A percentile compares a stretch with the other conserved stretches of the same genome.
Conservation (phyloP, 1,284 basidiomycete genomes). For the Singerocomus rubriflavus region DNA sequence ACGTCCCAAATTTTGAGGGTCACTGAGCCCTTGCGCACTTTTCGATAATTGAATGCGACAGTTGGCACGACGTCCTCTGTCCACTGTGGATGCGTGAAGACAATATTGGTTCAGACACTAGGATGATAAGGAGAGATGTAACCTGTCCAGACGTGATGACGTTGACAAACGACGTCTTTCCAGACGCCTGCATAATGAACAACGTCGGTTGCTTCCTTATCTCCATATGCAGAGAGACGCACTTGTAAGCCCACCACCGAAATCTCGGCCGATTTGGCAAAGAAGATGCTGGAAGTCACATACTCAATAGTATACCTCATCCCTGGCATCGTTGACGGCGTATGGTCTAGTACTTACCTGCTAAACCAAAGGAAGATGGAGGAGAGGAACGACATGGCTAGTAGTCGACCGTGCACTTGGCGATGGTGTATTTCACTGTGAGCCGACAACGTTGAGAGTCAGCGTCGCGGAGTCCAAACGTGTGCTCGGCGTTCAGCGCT, state of each 20-base stretch:
- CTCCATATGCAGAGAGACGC: slow-evolving; percentile 3
- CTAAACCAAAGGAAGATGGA: slow-evolving; percentile 68
- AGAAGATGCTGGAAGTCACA: slow-evolving; percentile 59
- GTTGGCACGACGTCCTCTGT: slow-evolving; percentile 94
- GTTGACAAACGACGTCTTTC: slow-evolving; percentile 93
- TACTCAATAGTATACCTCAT: background rate
- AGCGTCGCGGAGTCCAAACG: slow-evolving; percentile 17
- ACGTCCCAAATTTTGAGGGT: slow-evolving; percentile 96
- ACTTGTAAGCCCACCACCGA: slow-evolving; percentile 93
- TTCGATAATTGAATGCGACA: slow-evolving; percentile 86
- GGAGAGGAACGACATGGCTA: slow-evolving; percentile 47
- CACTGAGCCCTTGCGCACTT: slow-evolving; percentile 85
- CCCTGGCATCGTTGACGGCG: background rate
- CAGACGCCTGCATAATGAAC: slow-evolving; percentile 78
- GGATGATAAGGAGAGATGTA: slow-evolving; percentile 28
- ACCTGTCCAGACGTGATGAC: slow-evolving; percentile 84
- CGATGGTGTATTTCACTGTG: background rate
- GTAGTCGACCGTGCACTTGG: background rate
- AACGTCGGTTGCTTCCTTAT: slow-evolving; percentile 13
- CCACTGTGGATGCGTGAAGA: slow-evolving; percentile 64
- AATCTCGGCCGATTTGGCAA: slow-evolving; percentile 89
- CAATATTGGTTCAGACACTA: too few species aligned
- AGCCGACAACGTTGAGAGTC: slow-evolving; percentile 6
- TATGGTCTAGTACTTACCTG: slow-evolving; percentile 47
- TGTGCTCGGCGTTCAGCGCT: too few species aligned